phyloP scores from a whole-genome alignment of 2,329 filamentous ascomycete genomes.

The Colletotrichum chlorophyti region DNA sequence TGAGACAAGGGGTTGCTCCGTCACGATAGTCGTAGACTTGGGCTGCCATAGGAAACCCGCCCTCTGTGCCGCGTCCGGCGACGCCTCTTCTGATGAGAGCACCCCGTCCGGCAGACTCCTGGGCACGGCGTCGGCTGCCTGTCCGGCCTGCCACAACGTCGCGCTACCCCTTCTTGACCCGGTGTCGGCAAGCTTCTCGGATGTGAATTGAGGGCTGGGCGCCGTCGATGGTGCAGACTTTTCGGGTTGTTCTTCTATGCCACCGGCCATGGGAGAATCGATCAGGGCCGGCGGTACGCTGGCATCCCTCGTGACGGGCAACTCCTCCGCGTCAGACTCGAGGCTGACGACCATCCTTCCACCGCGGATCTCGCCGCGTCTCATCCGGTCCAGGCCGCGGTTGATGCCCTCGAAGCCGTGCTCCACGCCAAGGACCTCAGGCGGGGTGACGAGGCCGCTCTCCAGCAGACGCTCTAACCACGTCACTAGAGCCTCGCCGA shows the following conservation, averaged over 20 bases:
- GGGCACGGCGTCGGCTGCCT: conserved; percentile 2
- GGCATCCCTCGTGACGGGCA: background rate
- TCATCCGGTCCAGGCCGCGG: conserved; percentile 68
- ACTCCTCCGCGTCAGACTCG: background rate
- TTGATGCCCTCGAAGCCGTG: conserved; percentile 73
- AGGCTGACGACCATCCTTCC: conserved; percentile 68
- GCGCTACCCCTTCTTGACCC: conserved; percentile 7
- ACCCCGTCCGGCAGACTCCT: conserved; percentile 9
- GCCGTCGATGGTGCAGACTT: background rate
- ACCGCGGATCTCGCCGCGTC: conserved; percentile 70
- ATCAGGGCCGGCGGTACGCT: conserved; percentile 5
- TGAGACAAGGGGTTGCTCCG: background rate
- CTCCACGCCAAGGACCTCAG: conserved; percentile 70
- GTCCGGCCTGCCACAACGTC: conserved; percentile 10
- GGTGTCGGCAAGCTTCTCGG: conserved; percentile 6
- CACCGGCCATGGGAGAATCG: background rate
- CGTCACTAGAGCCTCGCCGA: conserved; percentile 67
- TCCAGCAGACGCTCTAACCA: conserved; percentile 75
- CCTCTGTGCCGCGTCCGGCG: background rate
- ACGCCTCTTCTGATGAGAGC: background rate
- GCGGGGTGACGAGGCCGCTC: conserved; percentile 58
- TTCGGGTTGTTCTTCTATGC: background rate
- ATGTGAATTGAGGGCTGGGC: conserved; percentile 20
- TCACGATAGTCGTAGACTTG: background rate
- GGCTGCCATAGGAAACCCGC: conserved; percentile 14